Base-by-base conservation (phyloP, 495 filamentous ascomycete genomes). In the Apodospora peruviana region DNA sequence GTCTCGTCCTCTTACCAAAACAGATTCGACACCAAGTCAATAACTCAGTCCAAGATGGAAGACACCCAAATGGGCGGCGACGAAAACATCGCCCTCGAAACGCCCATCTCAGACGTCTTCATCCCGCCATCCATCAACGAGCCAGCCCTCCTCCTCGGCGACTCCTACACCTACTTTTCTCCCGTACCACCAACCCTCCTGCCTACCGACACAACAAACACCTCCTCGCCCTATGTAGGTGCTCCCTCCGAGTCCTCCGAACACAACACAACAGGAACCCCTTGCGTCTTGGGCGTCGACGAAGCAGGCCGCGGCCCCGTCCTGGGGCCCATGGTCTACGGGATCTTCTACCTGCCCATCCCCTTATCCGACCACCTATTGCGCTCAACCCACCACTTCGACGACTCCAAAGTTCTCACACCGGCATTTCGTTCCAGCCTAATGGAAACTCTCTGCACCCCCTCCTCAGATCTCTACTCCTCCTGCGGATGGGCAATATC, bases 301-400 rank as follows among this genome's bases (percentile, higher is more conserved):
- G 93, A 98, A 76, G 93, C 93, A 48, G 93, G 93, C 40, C 82
- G 93, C 51, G 93, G 93, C 7, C 94, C 93, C 17, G 94, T 97
- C 5, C 77, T 98, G 3, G 93, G 93, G 2, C 91, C 93, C 10
- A 98, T 98, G 93, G 91, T 97, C 52, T 97, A 97, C 74, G 86
- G 85, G 49, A 77, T 90, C 56, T 86, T 91, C 73, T 96, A 90
- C 71, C 78, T 96, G 1, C 90, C 90, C 0, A 46, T 79, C 2
- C 48, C 74, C 1, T 71, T 80, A 29, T 86, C 90, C 27, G 79
- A 78, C 52, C 75, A 84, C 2, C 79, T 96, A 17, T 82, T 96
- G 2, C 81, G 86, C 7, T 56, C 76, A 24, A 80, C 84, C 5
- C 84, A 96, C 70, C 82, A 82, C 68, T 96, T 96, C 69, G 83